Conservation (phyloP, 1,284 basidiomycete species). For the Meripilus lineatus region DNA sequence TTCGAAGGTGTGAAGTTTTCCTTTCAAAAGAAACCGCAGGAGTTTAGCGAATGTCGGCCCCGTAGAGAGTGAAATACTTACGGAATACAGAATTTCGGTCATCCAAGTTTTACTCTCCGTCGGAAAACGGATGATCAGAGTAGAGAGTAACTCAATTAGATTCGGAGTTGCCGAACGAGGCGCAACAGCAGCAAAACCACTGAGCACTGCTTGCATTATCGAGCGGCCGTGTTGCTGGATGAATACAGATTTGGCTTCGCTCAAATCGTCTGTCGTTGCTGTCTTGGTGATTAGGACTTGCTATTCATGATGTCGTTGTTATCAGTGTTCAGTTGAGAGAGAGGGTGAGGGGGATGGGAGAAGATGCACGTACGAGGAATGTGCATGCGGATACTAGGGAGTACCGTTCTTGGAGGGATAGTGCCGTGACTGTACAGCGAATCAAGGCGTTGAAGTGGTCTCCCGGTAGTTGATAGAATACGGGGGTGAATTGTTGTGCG, state of each 20-base stretch:
- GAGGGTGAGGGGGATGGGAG: background rate
- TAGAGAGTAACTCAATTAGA: constrained; percentile 74
- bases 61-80: constrained; percentile 31
- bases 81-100: constrained; percentile 63
- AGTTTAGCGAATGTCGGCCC: background rate
- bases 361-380: constrained; percentile 61
- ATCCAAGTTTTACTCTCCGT: constrained; percentile 65
- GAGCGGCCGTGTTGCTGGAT: constrained; percentile 60
- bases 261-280: constrained; percentile 48
- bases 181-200: constrained; percentile 76
- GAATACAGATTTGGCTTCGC: constrained; percentile 43
- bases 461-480: constrained; percentile 65
- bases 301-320: no score
- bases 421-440: constrained; percentile 63
- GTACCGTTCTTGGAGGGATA: constrained; percentile 82
- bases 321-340: background rate
- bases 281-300: constrained; percentile 60
- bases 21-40: constrained; percentile 27
- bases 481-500: constrained; percentile 66
- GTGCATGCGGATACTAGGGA: constrained; percentile 78
- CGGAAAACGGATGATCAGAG: constrained; percentile 52
- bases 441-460: constrained; percentile 69
- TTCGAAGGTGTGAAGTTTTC: constrained; percentile 61
- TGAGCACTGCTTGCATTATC: constrained; percentile 68
- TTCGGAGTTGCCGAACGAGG: constrained; percentile 82